Percentiles rank a stretch among this genome's conserved stretches.
phyloP scores from a whole-genome alignment of 225 moss, liverwort and hornwort species.

The Pleurozium schreberi region DNA sequence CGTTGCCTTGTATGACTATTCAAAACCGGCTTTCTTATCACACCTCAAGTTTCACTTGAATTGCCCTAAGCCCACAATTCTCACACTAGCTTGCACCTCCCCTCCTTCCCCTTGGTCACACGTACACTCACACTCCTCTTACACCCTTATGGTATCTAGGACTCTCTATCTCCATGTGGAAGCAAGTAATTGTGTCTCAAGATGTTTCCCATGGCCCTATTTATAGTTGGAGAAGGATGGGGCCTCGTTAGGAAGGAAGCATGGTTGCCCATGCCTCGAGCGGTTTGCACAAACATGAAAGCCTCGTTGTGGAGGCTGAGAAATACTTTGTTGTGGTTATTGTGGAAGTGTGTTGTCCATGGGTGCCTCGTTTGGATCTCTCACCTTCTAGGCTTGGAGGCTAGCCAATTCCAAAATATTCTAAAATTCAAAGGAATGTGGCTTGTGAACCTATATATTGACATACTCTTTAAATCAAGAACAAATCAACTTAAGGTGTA shows the following conservation, averaged over 20 bases:
- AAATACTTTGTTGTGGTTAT: rapidly evolving
- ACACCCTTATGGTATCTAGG: not conserved
- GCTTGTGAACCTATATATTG: too few species aligned
- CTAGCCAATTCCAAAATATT: rapidly evolving
- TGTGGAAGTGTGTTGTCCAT: rapidly evolving
- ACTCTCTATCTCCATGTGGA: not conserved
- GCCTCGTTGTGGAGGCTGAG: not conserved
- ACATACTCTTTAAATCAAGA: not conserved
- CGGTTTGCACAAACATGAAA: not conserved
- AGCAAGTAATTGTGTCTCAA: not conserved
- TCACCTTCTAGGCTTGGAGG: not conserved
- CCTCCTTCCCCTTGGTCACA: not conserved
- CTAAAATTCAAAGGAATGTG: not conserved
- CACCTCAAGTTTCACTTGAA: not conserved
- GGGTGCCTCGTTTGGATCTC: not conserved
- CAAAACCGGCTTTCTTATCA: too few species aligned
- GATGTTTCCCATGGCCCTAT: not conserved
- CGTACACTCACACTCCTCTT: not conserved
- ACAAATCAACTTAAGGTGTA: not conserved
- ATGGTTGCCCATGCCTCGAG: rapidly evolving
- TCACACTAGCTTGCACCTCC: not conserved
- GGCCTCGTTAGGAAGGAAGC: not conserved
- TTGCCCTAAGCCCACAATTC: not conserved
- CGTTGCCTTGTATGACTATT: rapidly evolving
- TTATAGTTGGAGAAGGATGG: not conserved